phyloP scores from a whole-genome alignment of 2,329 filamentous ascomycete genomes.

The Colletotrichum gloeosporioides region DNA sequence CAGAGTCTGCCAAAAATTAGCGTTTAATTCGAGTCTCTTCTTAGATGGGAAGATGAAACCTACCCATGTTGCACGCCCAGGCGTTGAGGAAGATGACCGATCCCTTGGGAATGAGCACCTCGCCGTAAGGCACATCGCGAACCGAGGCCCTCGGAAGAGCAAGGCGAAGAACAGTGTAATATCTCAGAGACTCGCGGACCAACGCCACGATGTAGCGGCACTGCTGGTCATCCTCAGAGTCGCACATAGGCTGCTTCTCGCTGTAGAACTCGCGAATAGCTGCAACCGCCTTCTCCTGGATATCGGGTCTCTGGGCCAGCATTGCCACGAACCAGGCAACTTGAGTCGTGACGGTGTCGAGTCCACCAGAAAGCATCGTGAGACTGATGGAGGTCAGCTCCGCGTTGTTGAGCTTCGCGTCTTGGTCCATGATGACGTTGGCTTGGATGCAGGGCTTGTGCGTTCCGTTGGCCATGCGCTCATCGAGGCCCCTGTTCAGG shows the following conservation, averaged over 20 bases:
- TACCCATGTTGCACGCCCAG: conserved; percentile 74
- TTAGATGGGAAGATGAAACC: conserved; percentile 20
- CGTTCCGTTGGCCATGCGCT: conserved; percentile 64
- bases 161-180: conserved; percentile 68
- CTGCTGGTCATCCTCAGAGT: conserved; percentile 66
- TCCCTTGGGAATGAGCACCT: conserved; percentile 63
- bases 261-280: conserved; percentile 62
- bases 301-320: conserved; percentile 62
- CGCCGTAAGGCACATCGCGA: conserved; percentile 63
- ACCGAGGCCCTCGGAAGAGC: conserved; percentile 67
- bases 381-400: conserved; percentile 70
- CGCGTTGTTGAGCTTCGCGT: conserved; percentile 65
- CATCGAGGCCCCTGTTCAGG: conserved; percentile 64
- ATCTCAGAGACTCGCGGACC: conserved; percentile 66
- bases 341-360: conserved; percentile 71
- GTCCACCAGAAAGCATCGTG: conserved; percentile 71
- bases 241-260: conserved; percentile 60
- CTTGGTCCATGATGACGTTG: conserved; percentile 68
- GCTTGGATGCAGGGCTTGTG: conserved; percentile 71
- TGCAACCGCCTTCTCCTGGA: conserved; percentile 63
- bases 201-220: conserved; percentile 68
- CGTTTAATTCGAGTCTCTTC: not conserved
- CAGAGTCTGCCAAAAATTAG: conserved; percentile 40
- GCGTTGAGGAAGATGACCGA: conserved; percentile 71
- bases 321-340: conserved; percentile 70